Base-by-base conservation (phyloP, 305 asterid genomes). In the Lippia alba region DNA sequence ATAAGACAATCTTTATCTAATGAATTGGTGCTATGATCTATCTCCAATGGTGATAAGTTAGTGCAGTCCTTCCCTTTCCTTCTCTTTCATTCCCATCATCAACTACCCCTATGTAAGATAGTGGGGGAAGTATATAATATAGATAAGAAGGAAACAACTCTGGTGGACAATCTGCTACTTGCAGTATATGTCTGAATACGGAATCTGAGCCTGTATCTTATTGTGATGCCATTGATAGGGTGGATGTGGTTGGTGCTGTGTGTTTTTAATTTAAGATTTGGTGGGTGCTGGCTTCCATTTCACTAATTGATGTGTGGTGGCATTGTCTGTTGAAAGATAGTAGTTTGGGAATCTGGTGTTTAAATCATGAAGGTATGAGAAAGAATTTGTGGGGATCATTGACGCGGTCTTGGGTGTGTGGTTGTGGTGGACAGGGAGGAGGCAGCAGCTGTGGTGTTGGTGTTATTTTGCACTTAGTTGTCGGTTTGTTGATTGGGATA, bases 401-500 rank as follows among this genome's bases (percentile, higher is more conserved):
- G 94, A 85, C 80, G 54, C 86, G 88, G 95, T 84, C 76, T 86
- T 87, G 86, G 92, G 79, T 93, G 86, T 88, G 86, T 91, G 93
- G 91, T 88, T 91, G 87, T 94, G 96, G 96, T 94, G 99, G 96
- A 85, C 98, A 93, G 98, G 97, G 87, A 82, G 92, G 87, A 76
- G 89, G 87, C 82, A 61, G 90, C 86, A 79, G 94, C 86, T 73
- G 86, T 79, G 81, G 79, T 77, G 85, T 82, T 82, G 90, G 90
- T 83, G 89, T 71, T 69, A 75, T 76, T 81, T 83, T 81, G 83
- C 88, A 17, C 79, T 62, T 75, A 66, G 57, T 82, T 82, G 78
- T 85, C 80, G 79, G 79, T 82, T 76, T 78, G 86, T 84, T 80
- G 81, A 70, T 66, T 83, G 78, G 72, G 80, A 74, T 73, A 57